A percentile compares a stretch with the other conserved stretches of the same genome.
phyloP scores from a whole-genome alignment of 2,329 filamentous ascomycete species.

The Orbilia blumenaviensis region DNA sequence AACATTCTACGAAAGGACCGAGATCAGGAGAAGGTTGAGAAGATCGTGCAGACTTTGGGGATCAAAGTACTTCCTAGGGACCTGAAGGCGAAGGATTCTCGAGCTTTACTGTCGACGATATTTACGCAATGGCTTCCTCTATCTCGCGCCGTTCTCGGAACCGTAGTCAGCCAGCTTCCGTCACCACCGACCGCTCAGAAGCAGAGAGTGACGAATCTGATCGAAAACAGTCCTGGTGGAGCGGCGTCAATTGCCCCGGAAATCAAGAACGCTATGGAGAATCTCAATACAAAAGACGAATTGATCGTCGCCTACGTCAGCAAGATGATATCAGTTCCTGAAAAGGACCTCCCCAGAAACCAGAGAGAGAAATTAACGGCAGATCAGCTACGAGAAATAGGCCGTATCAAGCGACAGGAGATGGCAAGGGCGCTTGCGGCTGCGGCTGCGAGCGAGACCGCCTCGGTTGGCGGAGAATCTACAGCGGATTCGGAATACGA shows the following conservation, averaged over 20 bases:
- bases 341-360: slow-evolving; percentile 89
- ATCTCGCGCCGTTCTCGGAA: slow-evolving; percentile 90
- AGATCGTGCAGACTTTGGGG: slow-evolving; percentile 90
- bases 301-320: slow-evolving; percentile 94
- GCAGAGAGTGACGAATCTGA: slow-evolving; percentile 78
- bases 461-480: slow-evolving; percentile 13
- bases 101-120: slow-evolving; percentile 82
- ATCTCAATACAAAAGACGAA: slow-evolving; percentile 76
- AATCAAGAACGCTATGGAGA: slow-evolving; percentile 81
- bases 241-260: slow-evolving; percentile 71
- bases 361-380: slow-evolving; percentile 81
- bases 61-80: slow-evolving; percentile 86
- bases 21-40: slow-evolving; percentile 83
- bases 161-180: slow-evolving; percentile 90
- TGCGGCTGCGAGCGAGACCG: slow-evolving; percentile 37
- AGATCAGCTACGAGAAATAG: slow-evolving; percentile 88
- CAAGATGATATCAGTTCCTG: slow-evolving; percentile 96
- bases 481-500: slow-evolving; percentile 29
- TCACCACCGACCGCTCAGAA: slow-evolving; percentile 83
- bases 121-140: slow-evolving; percentile 91
- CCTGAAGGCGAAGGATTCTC: slow-evolving; percentile 81
- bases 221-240: slow-evolving; percentile 81
- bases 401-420: slow-evolving; percentile 86
- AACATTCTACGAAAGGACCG: slow-evolving; percentile 63
- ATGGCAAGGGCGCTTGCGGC: slow-evolving; percentile 80